Evolutionary conservation across 192 early-diverging fungal species (phyloP), one percentile per base, ranked within the genome.

Genomic region (Gamsiella multidivaricata): DNA sequence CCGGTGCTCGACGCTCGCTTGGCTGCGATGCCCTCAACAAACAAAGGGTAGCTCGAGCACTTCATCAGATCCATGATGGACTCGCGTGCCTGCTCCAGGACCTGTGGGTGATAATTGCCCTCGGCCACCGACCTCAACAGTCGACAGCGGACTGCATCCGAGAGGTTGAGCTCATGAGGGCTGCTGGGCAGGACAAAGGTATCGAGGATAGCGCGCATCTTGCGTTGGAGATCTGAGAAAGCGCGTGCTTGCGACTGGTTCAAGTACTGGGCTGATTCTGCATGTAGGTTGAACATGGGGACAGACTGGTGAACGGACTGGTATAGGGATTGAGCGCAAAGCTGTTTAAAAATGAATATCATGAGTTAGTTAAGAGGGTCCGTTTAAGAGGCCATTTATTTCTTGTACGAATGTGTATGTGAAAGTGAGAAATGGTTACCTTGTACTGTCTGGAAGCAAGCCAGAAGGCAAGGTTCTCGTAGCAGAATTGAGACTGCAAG

Each of bases 391-490:
- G 11, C 9, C 15, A 20, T 50, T 50, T 50, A 15, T 50, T 50
- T 50, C 20, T 50, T n/a, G n/a, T n/a, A n/a, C n/a, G n/a, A n/a
- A n/a, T n/a, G n/a, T n/a, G n/a, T n/a, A n/a, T n/a, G n/a, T n/a
- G n/a, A n/a, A n/a, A n/a, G n/a, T n/a, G n/a, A n/a, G n/a, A n/a
- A n/a, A n/a, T n/a, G n/a, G n/a, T 61, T 78, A 78, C 74, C 74
- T 69, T 68, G 41, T 78, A 78, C 37, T 78, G 74, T 20, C 66
- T 60, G 41, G 74, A 78, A 14, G 74, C 74, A 45, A 78, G 74
- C 74, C 74, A 78, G 61, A 78, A 78, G 47, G 65, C 74, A n/a
- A 78, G 54, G 74, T 78, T 78, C 63, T 78, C 74, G 31, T 78
- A 78, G 34, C 74, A 78, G 61, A 78, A 78, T 41, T 78, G 74